Percentiles rank a stretch among this genome's conserved stretches.
These are phyloP conservation scores for Choanephora cucurbitarum DNA, from an alignment of 371 early-diverging fungal species.

Conservation along the genomic window DNA sequence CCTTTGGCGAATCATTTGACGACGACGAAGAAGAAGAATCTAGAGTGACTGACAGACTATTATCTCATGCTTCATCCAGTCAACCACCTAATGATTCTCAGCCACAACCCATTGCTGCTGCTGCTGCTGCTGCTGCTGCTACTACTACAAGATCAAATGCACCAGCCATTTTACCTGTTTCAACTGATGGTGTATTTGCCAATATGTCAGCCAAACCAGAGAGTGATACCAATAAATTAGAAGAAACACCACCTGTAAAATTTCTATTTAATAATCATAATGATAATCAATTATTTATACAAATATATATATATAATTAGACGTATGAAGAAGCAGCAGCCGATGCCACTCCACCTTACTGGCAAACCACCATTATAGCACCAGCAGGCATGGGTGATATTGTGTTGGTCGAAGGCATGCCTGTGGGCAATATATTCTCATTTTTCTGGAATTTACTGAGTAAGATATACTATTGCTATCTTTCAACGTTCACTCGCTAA, in stretches of 20 bases:
- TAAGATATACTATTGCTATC: conserved; percentile 31
- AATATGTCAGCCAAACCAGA: conserved; percentile 61
- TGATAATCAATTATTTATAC: background rate
- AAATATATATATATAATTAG: conserved; percentile 27
- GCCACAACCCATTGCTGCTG: too few relatives aligned
- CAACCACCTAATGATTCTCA: background rate
- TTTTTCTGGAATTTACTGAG: conserved; percentile 67
- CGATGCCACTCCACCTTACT: conserved; percentile 67
- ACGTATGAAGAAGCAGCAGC: conserved; percentile 63
- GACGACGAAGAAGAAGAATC: conserved; percentile 16
- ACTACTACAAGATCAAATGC: conserved; percentile 6
- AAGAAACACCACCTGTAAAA: conserved; percentile 41
- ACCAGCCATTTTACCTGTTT: conserved; percentile 30
- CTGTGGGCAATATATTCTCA: conserved; percentile 59
- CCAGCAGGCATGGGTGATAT: conserved; percentile 60
- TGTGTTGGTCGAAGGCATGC: conserved; percentile 65
- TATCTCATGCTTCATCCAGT: background rate
- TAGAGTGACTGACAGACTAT: conserved; percentile 1
- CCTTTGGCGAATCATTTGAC: conserved; percentile 22
- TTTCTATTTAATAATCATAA: too few relatives aligned
- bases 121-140: too few relatives aligned
- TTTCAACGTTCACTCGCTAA: background rate
- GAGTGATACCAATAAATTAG: conserved; percentile 36
- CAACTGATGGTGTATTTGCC: conserved; percentile 63
- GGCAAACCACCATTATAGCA: conserved; percentile 61